phyloP scores from a whole-genome alignment of 306 rosid species.

The Gastrolobium villosum region DNA sequence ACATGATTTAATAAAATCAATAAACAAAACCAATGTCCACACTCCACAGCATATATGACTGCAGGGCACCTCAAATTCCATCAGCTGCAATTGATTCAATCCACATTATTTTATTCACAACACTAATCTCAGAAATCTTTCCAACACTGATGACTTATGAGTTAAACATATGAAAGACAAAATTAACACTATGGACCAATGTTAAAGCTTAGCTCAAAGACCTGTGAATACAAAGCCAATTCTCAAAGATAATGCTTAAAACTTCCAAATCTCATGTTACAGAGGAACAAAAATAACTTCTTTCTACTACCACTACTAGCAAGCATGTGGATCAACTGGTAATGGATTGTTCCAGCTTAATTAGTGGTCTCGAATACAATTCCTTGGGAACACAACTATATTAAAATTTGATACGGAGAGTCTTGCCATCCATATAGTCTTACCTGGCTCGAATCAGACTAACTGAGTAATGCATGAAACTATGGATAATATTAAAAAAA shows the following conservation, averaged over 20 bases:
- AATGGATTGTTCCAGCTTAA: too few species aligned
- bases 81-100: neutral
- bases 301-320: too few species aligned
- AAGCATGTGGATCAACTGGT: too few species aligned
- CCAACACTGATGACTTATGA: constrained; percentile 4
- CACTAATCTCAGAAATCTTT: neutral
- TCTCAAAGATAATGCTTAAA: constrained; percentile 7
- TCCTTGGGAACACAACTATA: too few species aligned
- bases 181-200: neutral
- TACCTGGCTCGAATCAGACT: too few species aligned
- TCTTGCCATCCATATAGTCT: too few species aligned
- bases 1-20: neutral
- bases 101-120: neutral
- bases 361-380: too few species aligned
- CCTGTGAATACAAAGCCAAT: neutral
- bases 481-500: too few species aligned
- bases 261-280: constrained; percentile 13
- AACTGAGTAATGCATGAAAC: too few species aligned
- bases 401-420: too few species aligned
- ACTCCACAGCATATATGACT: neutral
- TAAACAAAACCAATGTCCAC: constrained; percentile 7
- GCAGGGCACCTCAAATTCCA: constrained; percentile 23
- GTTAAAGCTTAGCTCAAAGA: neutral
- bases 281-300: neutral
- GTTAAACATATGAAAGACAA: neutral